phyloP scores from a whole-genome alignment of 2,329 filamentous ascomycete genomes.

The Alternaria gaisen region DNA sequence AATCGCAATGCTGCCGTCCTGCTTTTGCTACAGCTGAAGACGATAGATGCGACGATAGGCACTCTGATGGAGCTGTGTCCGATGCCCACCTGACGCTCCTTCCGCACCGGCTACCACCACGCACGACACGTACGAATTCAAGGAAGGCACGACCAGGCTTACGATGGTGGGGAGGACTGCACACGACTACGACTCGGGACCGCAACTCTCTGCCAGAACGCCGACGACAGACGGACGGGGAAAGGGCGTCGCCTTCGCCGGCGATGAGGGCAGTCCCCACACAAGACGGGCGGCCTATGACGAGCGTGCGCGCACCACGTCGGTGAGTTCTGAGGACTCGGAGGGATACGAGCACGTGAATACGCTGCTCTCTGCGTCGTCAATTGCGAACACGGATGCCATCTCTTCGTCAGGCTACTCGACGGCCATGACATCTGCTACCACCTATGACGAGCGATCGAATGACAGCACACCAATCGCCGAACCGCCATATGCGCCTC shows the following conservation, averaged over 20 bases:
- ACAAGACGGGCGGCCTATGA: conserved; percentile 5
- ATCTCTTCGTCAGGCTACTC: conserved; percentile 43
- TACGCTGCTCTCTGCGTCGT: conserved; percentile 45
- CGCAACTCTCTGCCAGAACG: conserved; percentile 22
- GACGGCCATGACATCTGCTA: conserved; percentile 48
- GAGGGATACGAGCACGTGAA: conserved; percentile 26
- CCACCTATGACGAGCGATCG: conserved; percentile 39
- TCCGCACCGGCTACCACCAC: conserved; percentile 10
- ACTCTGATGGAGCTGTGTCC: conserved; percentile 1
- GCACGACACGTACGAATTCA: background rate
- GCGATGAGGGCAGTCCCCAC: conserved; percentile 23
- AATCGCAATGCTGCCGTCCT: conserved; percentile 8
- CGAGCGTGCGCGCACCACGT: conserved; percentile 24
- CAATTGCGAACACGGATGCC: conserved; percentile 37
- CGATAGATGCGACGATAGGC: conserved; percentile 3
- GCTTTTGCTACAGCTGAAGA: conserved; percentile 9
- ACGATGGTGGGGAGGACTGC: conserved; percentile 37
- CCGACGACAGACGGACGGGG: conserved; percentile 24
- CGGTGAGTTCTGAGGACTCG: conserved; percentile 26
- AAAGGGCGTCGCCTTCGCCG: conserved; percentile 35
- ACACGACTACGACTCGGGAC: conserved; percentile 9
- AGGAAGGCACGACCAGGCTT: conserved; percentile 8
- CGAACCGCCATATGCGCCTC: conserved; percentile 40
- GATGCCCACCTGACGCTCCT: conserved; percentile 6
- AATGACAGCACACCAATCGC: conserved; percentile 27